A percentile compares a stretch with the other conserved stretches of the same genome.
phyloP scores from a whole-genome alignment of 2,329 filamentous ascomycete species.

The Penicillium brevicompactum region DNA sequence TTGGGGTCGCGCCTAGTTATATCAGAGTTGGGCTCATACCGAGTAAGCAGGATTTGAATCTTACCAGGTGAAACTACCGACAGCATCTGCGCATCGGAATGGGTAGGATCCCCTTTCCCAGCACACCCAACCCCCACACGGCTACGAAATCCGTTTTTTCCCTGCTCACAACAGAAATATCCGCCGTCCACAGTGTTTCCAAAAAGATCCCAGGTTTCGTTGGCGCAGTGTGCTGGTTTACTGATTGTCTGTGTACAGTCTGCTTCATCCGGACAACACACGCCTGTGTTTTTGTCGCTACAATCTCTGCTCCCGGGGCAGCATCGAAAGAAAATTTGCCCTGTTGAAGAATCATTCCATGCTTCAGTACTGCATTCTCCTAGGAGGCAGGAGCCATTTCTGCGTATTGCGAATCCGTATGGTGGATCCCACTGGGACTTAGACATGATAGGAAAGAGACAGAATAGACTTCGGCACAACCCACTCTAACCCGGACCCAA shows the following conservation, averaged over 20 bases:
- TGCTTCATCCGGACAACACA: background rate
- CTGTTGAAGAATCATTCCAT: no score
- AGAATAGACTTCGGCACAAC: no score
- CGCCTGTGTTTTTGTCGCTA: background rate
- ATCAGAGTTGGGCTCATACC: background rate
- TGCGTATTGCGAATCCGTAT: background rate
- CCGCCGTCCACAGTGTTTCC: background rate
- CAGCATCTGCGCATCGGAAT: no score
- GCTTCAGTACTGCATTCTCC: background rate
- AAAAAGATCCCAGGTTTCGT: background rate
- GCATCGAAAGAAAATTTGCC: background rate
- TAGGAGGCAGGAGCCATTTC: background rate
- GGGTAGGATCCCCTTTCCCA: no score
- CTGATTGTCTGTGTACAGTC: background rate
- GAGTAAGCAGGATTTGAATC: background rate
- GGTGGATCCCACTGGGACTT: background rate
- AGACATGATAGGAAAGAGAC: background rate
- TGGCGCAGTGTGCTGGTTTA: background rate
- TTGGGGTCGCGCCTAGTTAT: background rate
- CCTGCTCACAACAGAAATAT: background rate
- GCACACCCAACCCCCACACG: background rate
- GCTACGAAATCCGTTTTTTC: background rate
- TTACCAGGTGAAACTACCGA: no score
- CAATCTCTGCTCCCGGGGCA: background rate
- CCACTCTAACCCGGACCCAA: no score